Evolutionary conservation across 768 basidiomycete species (phyloP).

Genomic region (Tylopilus vinaceipallidus): DNA sequence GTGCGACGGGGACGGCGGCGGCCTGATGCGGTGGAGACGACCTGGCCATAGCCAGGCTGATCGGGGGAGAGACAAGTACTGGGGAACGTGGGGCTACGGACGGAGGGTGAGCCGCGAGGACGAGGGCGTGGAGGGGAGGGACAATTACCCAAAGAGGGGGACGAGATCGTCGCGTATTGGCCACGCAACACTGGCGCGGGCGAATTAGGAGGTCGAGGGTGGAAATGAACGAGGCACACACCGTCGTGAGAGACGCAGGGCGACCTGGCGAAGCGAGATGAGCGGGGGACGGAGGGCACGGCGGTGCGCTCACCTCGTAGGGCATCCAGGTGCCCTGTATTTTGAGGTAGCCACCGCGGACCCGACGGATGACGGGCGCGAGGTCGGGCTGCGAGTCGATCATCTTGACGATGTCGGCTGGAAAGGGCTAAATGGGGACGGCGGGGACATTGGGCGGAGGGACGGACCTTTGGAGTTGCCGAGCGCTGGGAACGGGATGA

Average conservation of each 20-base stretch:
- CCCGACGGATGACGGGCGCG: constrained; percentile 75
- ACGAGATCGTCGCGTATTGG: constrained; percentile 81
- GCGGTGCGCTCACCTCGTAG: constrained; percentile 59
- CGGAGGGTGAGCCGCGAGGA: constrained; percentile 17
- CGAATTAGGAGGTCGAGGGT: constrained; percentile 11
- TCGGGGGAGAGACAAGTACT: constrained; percentile 81
- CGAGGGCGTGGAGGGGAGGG: not conserved
- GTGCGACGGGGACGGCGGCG: constrained; percentile 60
- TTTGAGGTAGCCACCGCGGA: constrained; percentile 86
- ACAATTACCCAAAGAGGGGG: constrained; percentile 79
- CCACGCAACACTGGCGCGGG: constrained; percentile 71
- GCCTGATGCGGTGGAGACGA: constrained; percentile 59
- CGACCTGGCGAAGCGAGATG: constrained; percentile 51
- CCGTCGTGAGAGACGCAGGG: constrained; percentile 77
- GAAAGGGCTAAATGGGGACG: constrained; percentile 18
- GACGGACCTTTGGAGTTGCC: constrained; percentile 82
- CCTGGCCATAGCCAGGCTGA: constrained; percentile 84
- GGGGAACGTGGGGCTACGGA: constrained; percentile 74
- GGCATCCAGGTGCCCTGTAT: constrained; percentile 96
- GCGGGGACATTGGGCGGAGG: constrained; percentile 6
- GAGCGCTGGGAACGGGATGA: constrained; percentile 49
- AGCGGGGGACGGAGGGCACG: constrained; percentile 16
- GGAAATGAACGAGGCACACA: constrained; percentile 36
- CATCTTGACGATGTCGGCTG: constrained; percentile 92
- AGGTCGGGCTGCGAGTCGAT: constrained; percentile 89